A percentile compares a stretch with the other conserved stretches of the same genome.
phyloP scores from a whole-genome alignment of 2,329 filamentous ascomycete genomes.

The Xylaria sp. region DNA sequence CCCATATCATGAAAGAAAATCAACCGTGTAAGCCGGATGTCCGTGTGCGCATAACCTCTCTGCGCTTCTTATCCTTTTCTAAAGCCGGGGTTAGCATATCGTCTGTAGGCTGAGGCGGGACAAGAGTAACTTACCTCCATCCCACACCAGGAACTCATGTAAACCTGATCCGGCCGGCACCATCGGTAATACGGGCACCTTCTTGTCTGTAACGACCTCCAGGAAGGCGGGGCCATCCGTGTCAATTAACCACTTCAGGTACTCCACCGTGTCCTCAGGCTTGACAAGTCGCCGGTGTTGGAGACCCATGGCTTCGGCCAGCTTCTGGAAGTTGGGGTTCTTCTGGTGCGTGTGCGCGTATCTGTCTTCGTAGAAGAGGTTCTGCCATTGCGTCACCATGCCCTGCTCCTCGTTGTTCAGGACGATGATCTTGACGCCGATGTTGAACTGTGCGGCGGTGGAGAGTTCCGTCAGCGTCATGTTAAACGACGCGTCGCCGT shows the following conservation, averaged over 20 bases:
- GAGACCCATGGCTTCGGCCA: slow-evolving; percentile 88
- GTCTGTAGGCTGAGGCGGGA: slow-evolving; percentile 15
- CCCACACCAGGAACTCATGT: slow-evolving; percentile 92
- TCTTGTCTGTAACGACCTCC: slow-evolving; percentile 88
- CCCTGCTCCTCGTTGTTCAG: slow-evolving; percentile 98
- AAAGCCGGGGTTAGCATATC: slow-evolving; percentile 40
- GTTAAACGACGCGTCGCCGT: slow-evolving; percentile 98
- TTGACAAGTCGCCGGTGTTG: slow-evolving; percentile 72
- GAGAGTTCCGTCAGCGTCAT: slow-evolving; percentile 97
- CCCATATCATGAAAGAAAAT: slow-evolving; percentile 2
- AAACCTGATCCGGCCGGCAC: slow-evolving; percentile 85
- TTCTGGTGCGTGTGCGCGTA: slow-evolving; percentile 90
- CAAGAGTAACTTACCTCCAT: slow-evolving; percentile 62
- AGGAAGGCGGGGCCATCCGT: slow-evolving; percentile 89
- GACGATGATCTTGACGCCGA: slow-evolving; percentile 91
- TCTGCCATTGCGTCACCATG: slow-evolving; percentile 99
- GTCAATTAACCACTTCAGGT: slow-evolving; percentile 85
- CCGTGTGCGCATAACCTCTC: slow-evolving; percentile 67
- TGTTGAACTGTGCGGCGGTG: slow-evolving; percentile 93
- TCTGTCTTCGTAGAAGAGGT: slow-evolving; percentile 93
- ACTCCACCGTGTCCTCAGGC: slow-evolving; percentile 75
- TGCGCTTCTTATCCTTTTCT: slow-evolving; percentile 70
- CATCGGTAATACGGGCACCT: slow-evolving; percentile 97
- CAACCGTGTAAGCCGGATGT: slow-evolving; percentile 55
- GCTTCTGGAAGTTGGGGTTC: slow-evolving; percentile 95